Evolutionary conservation across 371 early-diverging fungal genomes (phyloP), one percentile per base, ranked within the genome.

Genomic region (Vairimorpha necatrix): DNA sequence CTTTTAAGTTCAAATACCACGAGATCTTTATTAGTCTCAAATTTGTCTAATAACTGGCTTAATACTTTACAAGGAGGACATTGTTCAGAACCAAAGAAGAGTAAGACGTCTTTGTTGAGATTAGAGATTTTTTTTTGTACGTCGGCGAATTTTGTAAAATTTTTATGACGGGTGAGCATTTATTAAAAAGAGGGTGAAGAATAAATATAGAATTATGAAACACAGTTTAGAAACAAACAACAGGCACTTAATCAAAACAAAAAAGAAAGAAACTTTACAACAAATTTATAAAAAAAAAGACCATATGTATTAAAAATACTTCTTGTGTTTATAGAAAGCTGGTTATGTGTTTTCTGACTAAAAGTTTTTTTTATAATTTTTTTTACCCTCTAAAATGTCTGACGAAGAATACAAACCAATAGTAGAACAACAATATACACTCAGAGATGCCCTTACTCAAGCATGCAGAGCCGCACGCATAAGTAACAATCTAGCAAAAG

Each of bases 361-460:
- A 42, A 42, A 9, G 16, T 42, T 42, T 42, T 16, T 9, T 42
- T 16, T 42, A 16, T 42, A 9, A 42, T n/a, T n/a, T 50, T 50
- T 50, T 50, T 50, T 50, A 50, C 22, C 50, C 4, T 22, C 50
- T n/a, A 4, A 50, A 50, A 56, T 56, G 58, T 56, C 58, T 16
- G 24, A 22, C 2, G 74, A 78, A 62, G 54, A 75, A 26, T 69
- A 74, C 24, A 69, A 67, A 28, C 79, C 74, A 53, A 74, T 78
- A 48, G 66, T 78, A 24, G 79, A 78, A 20, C 39, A 68, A 0
- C 58, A 69, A 39, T 69, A 68, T 60, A 78, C 79, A 26, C 32
- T 73, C 20, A 54, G 66, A 66, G 74, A 73, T 30, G 79, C 79
- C 22, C 61, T 78, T 33, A 62, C 42, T 18, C 62, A 80, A 65